Conservation (phyloP, 768 basidiomycete species). For the Strobilomyces dryophilus region DNA sequence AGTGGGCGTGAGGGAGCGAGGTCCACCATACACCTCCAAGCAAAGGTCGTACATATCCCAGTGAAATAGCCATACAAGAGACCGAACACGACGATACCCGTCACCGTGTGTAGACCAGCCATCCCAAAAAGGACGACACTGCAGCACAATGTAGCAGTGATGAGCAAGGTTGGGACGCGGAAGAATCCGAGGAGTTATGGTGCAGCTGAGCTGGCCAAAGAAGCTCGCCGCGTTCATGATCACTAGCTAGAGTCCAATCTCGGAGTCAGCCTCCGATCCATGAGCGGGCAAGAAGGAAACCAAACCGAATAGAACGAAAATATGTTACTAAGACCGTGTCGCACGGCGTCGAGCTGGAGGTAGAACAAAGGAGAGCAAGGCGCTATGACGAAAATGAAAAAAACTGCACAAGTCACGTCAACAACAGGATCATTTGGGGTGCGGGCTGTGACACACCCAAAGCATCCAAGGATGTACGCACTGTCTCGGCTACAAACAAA, state of each 20-base stretch:
- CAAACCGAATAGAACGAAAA: conserved; percentile 57
- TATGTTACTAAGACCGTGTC: conserved; percentile 39
- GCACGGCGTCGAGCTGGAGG: conserved; percentile 51
- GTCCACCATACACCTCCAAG: background rate
- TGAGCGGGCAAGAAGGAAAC: conserved; percentile 4
- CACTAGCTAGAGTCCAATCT: conserved; percentile 37
- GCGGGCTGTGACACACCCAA: conserved; percentile 16
- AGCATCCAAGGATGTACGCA: too few relatives aligned
- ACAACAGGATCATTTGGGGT: background rate
- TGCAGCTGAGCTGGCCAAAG: conserved; percentile 51
- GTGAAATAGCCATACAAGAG: conserved; percentile 49
- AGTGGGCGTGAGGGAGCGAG: too few relatives aligned
- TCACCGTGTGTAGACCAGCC: conserved; percentile 38
- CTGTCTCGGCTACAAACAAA: too few relatives aligned
- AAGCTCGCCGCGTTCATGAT: conserved; percentile 55
- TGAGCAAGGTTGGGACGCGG: conserved; percentile 36
- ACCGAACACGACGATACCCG: conserved; percentile 40
- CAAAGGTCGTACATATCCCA: conserved; percentile 36
- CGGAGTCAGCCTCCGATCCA: background rate
- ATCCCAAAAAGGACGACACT: conserved; percentile 43
- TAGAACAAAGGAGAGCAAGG: too few relatives aligned
- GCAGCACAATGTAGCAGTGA: conserved; percentile 36
- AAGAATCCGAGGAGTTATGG: conserved; percentile 39
- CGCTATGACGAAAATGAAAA: conserved; percentile 35
- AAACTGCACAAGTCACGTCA: conserved; percentile 10